Base-by-base conservation (phyloP, 2,329 filamentous ascomycete species). In the Neospermospora avenae region DNA sequence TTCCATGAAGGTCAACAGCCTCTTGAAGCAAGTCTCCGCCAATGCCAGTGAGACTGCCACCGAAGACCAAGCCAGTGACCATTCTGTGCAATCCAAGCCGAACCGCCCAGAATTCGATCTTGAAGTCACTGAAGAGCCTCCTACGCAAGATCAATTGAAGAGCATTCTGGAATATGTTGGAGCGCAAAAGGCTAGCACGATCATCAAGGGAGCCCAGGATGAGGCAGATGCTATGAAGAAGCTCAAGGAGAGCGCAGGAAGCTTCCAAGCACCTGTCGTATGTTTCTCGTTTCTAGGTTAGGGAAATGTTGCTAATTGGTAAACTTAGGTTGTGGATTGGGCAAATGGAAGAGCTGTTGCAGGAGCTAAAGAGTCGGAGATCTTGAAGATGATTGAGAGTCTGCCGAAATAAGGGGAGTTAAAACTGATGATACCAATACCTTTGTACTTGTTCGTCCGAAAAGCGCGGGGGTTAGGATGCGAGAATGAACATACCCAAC, bases 141-240 rank as follows among this genome's bases (percentile, higher is more conserved):
- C 95, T 1, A 99, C 95, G 0, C 73, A 80, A 41, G 90, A 93
- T 71, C 93, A 96, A 75, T 79, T 96, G 61, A 84, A 85, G 76
- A 95, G 83, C 63, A 96, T 96, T 66, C 75, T 96, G 58, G 89
- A 93, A 64, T 96, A 96, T 72, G 80, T 93, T 41, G 91, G 90
- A 58, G 75, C 79, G 31, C 76, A 77, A 52, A 84, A 84, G 54
- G 80, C 80, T 7, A 77, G 78, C 3, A 85, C 87, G 65, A 76
- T 98, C 25, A 80, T 99, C 55, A 80, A 85, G 68, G 93, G 90
- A 5, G 93, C 95, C 4, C 82, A 75, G 24, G 84, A 86, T 64
- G 83, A 88, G 70, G 82, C 83, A 63, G 93, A 97, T 75, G 95
- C 93, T 2, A 67, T 97, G 71, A 88, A 83, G 76, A 89, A 84